Conservation (phyloP, 345 rosid genomes). For the Salix udensis region DNA sequence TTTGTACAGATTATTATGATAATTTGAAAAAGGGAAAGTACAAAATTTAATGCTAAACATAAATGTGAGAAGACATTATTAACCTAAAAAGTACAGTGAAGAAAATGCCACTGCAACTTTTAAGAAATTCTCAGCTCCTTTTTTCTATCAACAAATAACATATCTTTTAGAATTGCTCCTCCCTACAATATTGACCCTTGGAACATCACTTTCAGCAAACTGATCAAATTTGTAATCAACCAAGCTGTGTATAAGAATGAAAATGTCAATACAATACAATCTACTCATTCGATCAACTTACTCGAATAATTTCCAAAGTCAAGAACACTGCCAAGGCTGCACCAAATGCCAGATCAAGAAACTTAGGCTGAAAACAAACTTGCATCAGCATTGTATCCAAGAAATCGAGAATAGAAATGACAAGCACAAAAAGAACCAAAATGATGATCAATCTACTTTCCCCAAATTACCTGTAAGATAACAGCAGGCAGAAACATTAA, state of each 20-base stretch:
- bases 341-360: constrained; percentile 97
- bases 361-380: constrained; percentile 61
- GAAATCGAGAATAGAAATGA: not conserved
- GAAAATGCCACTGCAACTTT: not conserved
- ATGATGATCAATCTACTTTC: not conserved
- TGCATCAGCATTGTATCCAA: constrained; percentile 8
- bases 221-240: not conserved
- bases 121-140: not conserved
- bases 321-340: constrained; percentile 80
- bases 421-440: not conserved
- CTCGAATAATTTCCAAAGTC: constrained; percentile 80
- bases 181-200: not conserved
- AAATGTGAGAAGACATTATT: not conserved
- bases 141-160: not conserved
- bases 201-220: not conserved
- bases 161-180: no score
- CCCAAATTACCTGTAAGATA: constrained; percentile 71
- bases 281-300: constrained; percentile 35
- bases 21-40: not conserved
- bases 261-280: not conserved
- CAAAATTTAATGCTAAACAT: not conserved
- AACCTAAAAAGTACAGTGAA: not conserved
- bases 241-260: not conserved
- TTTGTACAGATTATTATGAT: not conserved
- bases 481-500: constrained; percentile 92